phyloP scores from a whole-genome alignment of 495 filamentous ascomycete species.

The Hypoxylon crocopeplum region DNA sequence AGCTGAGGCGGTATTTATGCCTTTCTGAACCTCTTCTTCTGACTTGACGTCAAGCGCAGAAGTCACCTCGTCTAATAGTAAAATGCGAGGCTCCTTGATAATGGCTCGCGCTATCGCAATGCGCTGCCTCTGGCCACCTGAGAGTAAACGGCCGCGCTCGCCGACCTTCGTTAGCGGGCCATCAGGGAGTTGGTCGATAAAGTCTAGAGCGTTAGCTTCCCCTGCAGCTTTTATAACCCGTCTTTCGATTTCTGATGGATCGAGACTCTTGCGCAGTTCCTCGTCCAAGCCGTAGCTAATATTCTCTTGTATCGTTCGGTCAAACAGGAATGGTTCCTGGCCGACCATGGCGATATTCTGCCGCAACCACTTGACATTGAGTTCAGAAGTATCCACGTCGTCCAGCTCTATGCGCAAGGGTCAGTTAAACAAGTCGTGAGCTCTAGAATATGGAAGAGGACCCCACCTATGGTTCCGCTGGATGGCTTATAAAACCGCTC shows the following conservation, averaged over 20 bases:
- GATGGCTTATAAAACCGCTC: conserved; percentile 81
- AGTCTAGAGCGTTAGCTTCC: conserved; percentile 49
- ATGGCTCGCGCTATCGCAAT: conserved; percentile 75
- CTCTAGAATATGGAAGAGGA: too few relatives aligned
- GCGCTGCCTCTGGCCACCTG: conserved; percentile 67
- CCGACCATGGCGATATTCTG: conserved; percentile 60
- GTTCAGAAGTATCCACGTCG: conserved; percentile 72
- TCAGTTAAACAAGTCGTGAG: too few relatives aligned
- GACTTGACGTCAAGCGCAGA: conserved; percentile 76
- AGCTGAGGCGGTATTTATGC: conserved; percentile 69
- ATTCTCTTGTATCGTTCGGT: conserved; percentile 64
- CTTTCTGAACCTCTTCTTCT: conserved; percentile 72
- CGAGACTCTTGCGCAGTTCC: conserved; percentile 46
- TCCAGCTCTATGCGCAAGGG: too few relatives aligned
- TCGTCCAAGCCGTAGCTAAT: conserved; percentile 57
- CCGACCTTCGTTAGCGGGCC: conserved; percentile 65
- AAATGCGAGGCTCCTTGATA: conserved; percentile 75
- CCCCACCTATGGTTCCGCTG: conserved; percentile 46
- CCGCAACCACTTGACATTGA: conserved; percentile 59
- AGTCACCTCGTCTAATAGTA: conserved; percentile 85
- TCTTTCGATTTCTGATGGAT: conserved; percentile 42
- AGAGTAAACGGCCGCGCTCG: conserved; percentile 57
- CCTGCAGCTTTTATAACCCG: conserved; percentile 51
- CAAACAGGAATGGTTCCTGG: conserved; percentile 68
- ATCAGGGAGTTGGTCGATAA: conserved; percentile 52